A percentile compares a stretch with the other conserved stretches of the same genome.
Evolutionary conservation across 768 basidiomycete genomes (phyloP).

Genomic region (Boletus sp.): DNA sequence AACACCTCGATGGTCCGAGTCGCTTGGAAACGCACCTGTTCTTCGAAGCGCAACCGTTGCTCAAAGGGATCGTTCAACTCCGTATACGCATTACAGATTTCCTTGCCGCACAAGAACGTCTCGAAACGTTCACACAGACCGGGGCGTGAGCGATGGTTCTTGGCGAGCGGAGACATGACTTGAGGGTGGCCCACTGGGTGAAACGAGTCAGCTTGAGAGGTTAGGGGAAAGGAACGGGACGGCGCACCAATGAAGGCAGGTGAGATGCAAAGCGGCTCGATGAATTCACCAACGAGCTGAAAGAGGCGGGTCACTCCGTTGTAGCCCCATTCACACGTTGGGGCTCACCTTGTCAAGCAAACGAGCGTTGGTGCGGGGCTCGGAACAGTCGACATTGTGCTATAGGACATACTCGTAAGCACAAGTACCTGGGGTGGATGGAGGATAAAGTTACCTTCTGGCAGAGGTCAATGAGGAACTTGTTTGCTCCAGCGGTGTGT

Average conservation of each 20-base stretch:
- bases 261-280: conserved; percentile 94
- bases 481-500: conserved; percentile 83
- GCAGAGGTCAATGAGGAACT: conserved; percentile 81
- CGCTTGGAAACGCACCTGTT: conserved; percentile 54
- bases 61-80: conserved; percentile 99
- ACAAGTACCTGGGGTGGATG: background rate
- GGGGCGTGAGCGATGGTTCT: conserved; percentile 95
- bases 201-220: background rate
- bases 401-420: conserved; percentile 27
- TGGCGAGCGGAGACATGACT: conserved; percentile 99
- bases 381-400: conserved; percentile 96
- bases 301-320: background rate
- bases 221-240: too few relatives aligned
- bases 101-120: conserved; percentile 96
- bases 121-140: conserved; percentile 99
- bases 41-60: conserved; percentile 93
- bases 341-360: conserved; percentile 82
- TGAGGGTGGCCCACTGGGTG: conserved; percentile 89
- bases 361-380: conserved; percentile 92
- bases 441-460: conserved; percentile 54
- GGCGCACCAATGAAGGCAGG: conserved; percentile 87
- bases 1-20: too few relatives aligned
- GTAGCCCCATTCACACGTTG: background rate
- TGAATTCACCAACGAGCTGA: conserved; percentile 95
- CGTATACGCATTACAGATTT: conserved; percentile 98